phyloP scores from a whole-genome alignment of 2,329 filamentous ascomycete genomes.

The Exophiala lecanii-corni region DNA sequence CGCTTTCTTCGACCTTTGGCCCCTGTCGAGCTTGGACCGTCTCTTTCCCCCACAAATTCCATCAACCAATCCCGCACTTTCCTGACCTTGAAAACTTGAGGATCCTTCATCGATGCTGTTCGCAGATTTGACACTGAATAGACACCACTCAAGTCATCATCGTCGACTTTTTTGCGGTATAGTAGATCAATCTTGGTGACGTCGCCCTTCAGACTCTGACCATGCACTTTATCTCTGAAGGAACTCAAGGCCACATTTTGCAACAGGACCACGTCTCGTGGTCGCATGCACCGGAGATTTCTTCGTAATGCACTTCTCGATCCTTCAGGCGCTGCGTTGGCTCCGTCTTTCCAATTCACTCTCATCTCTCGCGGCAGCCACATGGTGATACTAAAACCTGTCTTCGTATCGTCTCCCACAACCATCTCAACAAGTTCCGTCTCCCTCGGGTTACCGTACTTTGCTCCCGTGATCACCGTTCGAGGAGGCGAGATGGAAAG shows the following conservation, averaged over 20 bases:
- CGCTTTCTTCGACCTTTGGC: slow-evolving; percentile 9
- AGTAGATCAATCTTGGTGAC: slow-evolving; percentile 67
- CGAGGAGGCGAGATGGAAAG: slow-evolving; percentile 66
- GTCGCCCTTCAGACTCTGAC: slow-evolving; percentile 70
- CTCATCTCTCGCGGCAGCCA: slow-evolving; percentile 56
- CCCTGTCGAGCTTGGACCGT: slow-evolving; percentile 10
- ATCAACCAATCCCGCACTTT: slow-evolving; percentile 71
- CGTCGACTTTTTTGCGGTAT: slow-evolving; percentile 51
- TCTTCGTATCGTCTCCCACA: slow-evolving; percentile 78
- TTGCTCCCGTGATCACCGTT: slow-evolving; percentile 60
- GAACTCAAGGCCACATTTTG: slow-evolving; percentile 73
- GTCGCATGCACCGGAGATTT: slow-evolving; percentile 49
- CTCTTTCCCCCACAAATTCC: slow-evolving; percentile 56
- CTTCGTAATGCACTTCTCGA: slow-evolving; percentile 33
- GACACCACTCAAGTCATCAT: slow-evolving; percentile 50
- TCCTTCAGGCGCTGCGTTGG: slow-evolving; percentile 28
- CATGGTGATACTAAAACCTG: slow-evolving; percentile 76
- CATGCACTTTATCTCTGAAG: slow-evolving; percentile 74
- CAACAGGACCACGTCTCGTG: slow-evolving; percentile 73
- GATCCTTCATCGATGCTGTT: slow-evolving; percentile 34
- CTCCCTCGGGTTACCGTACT: slow-evolving; percentile 40
- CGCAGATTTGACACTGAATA: slow-evolving; percentile 53
- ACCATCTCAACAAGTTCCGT: slow-evolving; percentile 70
- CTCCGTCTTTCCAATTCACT: slow-evolving; percentile 25
- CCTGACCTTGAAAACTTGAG: slow-evolving; percentile 59